phyloP scores from a whole-genome alignment of 2,329 filamentous ascomycete genomes.

The Fusarium staphyleae region DNA sequence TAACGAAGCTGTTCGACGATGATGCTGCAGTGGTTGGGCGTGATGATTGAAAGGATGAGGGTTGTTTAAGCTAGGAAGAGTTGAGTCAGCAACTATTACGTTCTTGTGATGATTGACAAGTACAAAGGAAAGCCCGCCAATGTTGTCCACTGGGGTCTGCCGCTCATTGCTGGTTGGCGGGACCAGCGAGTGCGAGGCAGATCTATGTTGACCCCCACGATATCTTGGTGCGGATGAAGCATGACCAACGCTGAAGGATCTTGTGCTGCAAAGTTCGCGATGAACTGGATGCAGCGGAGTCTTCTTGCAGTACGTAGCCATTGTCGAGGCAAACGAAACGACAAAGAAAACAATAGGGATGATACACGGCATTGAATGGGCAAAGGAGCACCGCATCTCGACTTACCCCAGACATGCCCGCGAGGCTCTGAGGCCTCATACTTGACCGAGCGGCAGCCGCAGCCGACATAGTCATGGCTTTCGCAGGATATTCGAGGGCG shows the following conservation, averaged over 20 bases:
- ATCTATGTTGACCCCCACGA: conserved; percentile 4
- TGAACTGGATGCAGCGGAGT: background rate
- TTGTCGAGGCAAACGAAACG: conserved; percentile 3
- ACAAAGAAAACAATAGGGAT: conserved; percentile 6
- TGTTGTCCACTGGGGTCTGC: background rate
- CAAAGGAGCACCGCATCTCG: conserved; percentile 1
- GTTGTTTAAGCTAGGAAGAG: conserved; percentile 46
- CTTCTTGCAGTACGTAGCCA: too few species aligned
- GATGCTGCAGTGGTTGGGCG: conserved; percentile 50
- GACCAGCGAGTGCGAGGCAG: conserved; percentile 6
- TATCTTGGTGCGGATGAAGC: conserved; percentile 2
- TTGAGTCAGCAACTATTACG: conserved; percentile 8
- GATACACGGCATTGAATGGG: conserved; percentile 1
- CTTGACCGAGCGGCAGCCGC: conserved; percentile 52
- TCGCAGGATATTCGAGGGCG: conserved; percentile 58
- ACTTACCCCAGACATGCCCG: conserved; percentile 44
- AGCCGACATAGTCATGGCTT: conserved; percentile 47
- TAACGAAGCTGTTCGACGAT: conserved; percentile 59
- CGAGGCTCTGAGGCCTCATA: conserved; percentile 55
- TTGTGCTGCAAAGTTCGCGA: background rate
- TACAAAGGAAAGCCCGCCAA: conserved; percentile 20
- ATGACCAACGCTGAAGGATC: conserved; percentile 11
- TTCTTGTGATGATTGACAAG: background rate
- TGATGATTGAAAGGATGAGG: conserved; percentile 45
- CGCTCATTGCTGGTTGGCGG: conserved; percentile 1